These are phyloP conservation scores for Sporodiniella umbellata DNA, from an alignment of 371 early-diverging fungal genomes.

Conservation along the genomic window DNA sequence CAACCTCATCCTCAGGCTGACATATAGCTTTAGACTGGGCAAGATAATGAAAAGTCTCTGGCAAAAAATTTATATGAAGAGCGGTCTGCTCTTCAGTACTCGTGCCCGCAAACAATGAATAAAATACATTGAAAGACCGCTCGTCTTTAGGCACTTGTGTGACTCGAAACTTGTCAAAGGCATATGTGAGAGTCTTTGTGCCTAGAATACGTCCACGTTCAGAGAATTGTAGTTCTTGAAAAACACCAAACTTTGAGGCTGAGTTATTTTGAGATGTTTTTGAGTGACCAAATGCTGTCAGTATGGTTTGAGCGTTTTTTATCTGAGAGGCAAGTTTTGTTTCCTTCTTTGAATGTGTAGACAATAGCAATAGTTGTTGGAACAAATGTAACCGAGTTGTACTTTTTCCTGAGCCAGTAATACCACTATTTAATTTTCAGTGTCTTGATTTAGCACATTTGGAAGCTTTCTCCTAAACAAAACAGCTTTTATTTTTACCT, in stretches of 20 bases:
- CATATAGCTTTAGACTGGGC: conserved; percentile 39
- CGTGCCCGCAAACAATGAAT: conserved; percentile 68
- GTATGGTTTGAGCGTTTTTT: conserved; percentile 45
- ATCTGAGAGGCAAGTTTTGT: conserved; percentile 63
- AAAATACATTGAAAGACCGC: conserved; percentile 82
- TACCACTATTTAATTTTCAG: conserved; percentile 46
- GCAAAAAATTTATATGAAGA: conserved; percentile 52
- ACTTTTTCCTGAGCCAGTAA: conserved; percentile 75
- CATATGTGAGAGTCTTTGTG: conserved; percentile 75
- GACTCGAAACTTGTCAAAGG: conserved; percentile 77
- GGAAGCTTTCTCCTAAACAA: not conserved
- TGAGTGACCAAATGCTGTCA: conserved; percentile 70
- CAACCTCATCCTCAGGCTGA: conserved; percentile 31
- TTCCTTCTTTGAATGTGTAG: conserved; percentile 52
- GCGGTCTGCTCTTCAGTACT: conserved; percentile 52
- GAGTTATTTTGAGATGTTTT: conserved; percentile 57
- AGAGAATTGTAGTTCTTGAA: conserved; percentile 81
- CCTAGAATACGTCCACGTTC: conserved; percentile 76
- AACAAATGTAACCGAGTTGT: conserved; percentile 60
- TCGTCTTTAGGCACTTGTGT: conserved; percentile 58
- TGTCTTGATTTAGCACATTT: not conserved
- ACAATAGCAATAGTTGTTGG: conserved; percentile 59
- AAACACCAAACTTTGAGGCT: conserved; percentile 71
- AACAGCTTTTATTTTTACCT: conserved; percentile 55
- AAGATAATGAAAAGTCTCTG: conserved; percentile 51